Evolutionary conservation across 106 monocot genomes (phyloP).

Genomic region (Phalaenopsis aphrodite): DNA sequence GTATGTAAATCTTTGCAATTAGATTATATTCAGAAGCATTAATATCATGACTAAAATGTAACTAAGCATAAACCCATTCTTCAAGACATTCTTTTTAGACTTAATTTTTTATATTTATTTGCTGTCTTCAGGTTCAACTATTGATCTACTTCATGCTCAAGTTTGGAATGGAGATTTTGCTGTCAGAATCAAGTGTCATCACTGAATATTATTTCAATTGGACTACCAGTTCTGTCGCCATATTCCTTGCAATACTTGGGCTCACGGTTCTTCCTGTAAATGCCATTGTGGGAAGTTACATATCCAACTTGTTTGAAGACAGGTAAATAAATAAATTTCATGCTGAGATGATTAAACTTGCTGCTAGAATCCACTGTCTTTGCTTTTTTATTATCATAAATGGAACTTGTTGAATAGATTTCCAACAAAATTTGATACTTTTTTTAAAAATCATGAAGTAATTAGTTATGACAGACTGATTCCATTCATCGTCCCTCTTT

Average conservation of each 20-base stretch:
- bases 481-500: no score
- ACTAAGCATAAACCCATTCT: background rate
- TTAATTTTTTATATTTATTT: conserved; percentile 6
- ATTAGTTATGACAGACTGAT: no score
- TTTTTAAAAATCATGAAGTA: no score
- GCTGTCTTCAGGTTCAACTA: conserved; percentile 60
- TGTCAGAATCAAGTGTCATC: conserved; percentile 92
- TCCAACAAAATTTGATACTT: no score
- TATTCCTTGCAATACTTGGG: conserved; percentile 83
- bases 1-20: no score
- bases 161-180: conserved; percentile 95
- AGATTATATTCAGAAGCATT: background rate
- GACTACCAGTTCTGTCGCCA: conserved; percentile 73
- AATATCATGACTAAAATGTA: background rate
- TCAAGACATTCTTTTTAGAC: background rate
- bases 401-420: background rate
- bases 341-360: background rate
- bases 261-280: conserved; percentile 96
- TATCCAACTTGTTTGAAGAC: conserved; percentile 97
- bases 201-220: conserved; percentile 79
- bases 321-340: conserved; percentile 33
- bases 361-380: background rate
- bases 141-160: conserved; percentile 99
- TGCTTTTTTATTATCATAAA: background rate
- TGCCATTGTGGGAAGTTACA: conserved; percentile 78